Base-by-base conservation (phyloP, 2,329 filamentous ascomycete genomes). In the Fusarium sp. region DNA sequence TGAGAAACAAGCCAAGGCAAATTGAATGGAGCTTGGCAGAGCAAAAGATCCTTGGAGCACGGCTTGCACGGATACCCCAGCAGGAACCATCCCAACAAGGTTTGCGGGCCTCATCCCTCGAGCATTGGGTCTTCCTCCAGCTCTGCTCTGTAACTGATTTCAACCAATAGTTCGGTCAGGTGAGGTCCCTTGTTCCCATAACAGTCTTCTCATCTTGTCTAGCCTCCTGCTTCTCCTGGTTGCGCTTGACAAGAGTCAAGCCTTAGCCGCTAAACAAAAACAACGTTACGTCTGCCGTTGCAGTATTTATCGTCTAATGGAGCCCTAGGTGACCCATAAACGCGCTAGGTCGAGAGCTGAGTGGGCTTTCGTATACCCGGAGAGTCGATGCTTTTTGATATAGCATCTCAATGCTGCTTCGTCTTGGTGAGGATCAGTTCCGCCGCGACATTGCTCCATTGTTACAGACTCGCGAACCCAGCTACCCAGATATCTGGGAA, bases 271-370 rank as follows among this genome's bases (percentile, higher is more conserved):
- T 58, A 65, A 57, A 57, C 43, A 49, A 57, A 19, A 50, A 61
- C 57, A 62, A 62, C 57, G 57, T 65, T 62, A 53, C 61, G 50
- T 57, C 61, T 58, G 45, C 61, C 51, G 51, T 53, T 65, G 25
- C 48, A 61, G 42, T 61, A 32, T 29, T 32, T 24, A 26, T 39
- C 48, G 43, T 41, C 43, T 36, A 48, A 60, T 64, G 41, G 59
- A 55, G 38, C 40, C 43, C 46, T 53, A 39, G 31, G 29, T 36
- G 32, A 35, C 45, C 25, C 41, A 39, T 44, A 57, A 47, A 45
- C 46, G 39, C 39, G 61, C 61, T 62, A 65, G 47, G 55, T 42
- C 29, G 32, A 22, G 24, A 53, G 35, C 44, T 41, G 32, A 35
- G 49, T 56, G 49, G 49, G 24, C 38, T 44, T 19, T 65, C 31